A percentile compares a stretch with the other conserved stretches of the same genome.
phyloP scores from a whole-genome alignment of 78 protist genomes.

The Emiliania huxleyi region DNA sequence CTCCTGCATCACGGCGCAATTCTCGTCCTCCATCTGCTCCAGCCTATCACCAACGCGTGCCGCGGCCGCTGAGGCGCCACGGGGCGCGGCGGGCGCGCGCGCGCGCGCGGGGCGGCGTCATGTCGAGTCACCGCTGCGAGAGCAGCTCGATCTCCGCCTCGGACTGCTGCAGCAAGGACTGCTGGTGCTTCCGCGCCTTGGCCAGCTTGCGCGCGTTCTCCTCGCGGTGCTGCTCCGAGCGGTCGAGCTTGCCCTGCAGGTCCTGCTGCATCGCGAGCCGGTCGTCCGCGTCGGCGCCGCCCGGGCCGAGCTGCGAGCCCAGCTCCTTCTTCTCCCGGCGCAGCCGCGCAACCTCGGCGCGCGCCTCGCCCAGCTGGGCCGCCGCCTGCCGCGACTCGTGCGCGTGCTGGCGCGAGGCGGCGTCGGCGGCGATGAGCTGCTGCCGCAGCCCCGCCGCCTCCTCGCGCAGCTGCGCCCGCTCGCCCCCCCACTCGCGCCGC shows the following conservation, averaged over 20 bases:
- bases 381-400: background rate
- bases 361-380: background rate
- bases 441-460: background rate
- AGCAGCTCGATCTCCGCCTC: constrained; percentile 15
- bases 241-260: background rate
- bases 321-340: background rate
- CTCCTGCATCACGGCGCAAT: background rate
- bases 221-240: background rate
- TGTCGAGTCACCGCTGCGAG: background rate
- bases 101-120: background rate
- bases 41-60: too few species aligned
- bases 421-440: background rate
- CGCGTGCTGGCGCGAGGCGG: background rate
- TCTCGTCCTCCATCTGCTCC: constrained; percentile 10
- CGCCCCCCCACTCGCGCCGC: background rate
- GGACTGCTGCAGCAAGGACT: background rate
- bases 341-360: background rate
- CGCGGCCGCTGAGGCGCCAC: too few species aligned
- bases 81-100: too few species aligned
- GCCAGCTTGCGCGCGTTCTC: background rate
- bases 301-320: background rate
- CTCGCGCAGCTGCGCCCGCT: background rate
- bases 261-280: background rate
- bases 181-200: constrained; percentile 16
- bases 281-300: background rate